phyloP scores from a whole-genome alignment of 2,329 filamentous ascomycete genomes.

The Stagonosporopsis vannaccii region DNA sequence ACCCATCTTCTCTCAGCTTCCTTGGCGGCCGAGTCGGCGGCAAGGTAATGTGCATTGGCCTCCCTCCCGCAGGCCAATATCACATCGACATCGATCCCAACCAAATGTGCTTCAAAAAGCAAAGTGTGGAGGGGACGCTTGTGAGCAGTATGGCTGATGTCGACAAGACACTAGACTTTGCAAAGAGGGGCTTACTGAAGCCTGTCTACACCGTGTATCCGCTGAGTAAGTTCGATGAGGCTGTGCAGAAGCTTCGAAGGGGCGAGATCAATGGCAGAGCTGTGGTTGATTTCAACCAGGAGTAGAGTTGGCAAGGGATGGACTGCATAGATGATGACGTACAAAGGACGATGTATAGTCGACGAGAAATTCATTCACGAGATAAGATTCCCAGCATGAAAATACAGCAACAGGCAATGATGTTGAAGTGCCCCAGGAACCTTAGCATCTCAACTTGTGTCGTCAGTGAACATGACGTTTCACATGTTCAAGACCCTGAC shows the following conservation, averaged over 20 bases:
- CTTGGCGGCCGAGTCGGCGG: conserved; percentile 58
- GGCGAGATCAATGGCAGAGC: conserved; percentile 62
- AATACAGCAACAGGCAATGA: neutral
- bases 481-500: conserved; percentile 18
- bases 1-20: conserved; percentile 37
- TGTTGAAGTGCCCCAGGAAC: too few species aligned
- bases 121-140: conserved; percentile 48
- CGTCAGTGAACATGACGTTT: neutral
- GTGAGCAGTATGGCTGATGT: conserved; percentile 59
- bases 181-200: conserved; percentile 58
- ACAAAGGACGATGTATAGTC: neutral
- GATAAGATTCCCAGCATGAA: neutral
- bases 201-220: conserved; percentile 59
- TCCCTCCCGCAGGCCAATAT: conserved; percentile 43
- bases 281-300: conserved; percentile 61
- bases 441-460: neutral
- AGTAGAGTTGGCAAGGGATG: conserved; percentile 24
- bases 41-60: conserved; percentile 61
- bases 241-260: conserved; percentile 57
- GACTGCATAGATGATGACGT: conserved; percentile 11
- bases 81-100: conserved; percentile 47
- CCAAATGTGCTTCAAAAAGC: conserved; percentile 46
- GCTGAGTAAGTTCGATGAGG: conserved; percentile 58
- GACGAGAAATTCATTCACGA: neutral
- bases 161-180: conserved; percentile 57